Evolutionary conservation across 1,284 basidiomycete genomes (phyloP), one percentile per base, ranked within the genome.

Genomic region (Malassezia caprae): DNA sequence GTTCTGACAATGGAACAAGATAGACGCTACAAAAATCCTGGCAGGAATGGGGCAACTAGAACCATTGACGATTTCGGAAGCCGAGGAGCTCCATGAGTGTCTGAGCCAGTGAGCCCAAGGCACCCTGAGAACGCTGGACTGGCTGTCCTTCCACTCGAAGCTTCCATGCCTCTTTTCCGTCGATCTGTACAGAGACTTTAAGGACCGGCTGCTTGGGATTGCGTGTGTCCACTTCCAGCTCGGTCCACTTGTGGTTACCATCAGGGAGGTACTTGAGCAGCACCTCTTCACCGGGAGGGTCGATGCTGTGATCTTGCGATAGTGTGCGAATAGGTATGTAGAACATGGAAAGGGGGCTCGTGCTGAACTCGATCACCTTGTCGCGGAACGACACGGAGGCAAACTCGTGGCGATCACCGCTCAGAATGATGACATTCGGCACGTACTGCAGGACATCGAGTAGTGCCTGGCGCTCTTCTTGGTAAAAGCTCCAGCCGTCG

Each of bases 341-440:
- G 57, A 73, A 69, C 70, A 84, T 84, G 53, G 64, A 68, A 65
- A 87, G 69, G 2, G 86, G 86, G 60, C 83, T 81, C 39, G 81
- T 83, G 52, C 79, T 80, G 63, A 83, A 78, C 68, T 83, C 82
- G 47, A 78, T 70, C 19, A 82, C 77, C 10, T 78, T 76, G 11
- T 78, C 58, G 8, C 59, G 59, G 19, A 74, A 58, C 47, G 58
- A 61, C 8, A 68, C 73, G 2, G 81, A 82, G 2, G 86, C 86
- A 69, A 87, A 88, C 73, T 88, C 86, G 75, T 88, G 87, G 8
- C 86, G 79, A 70, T 88, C 86, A 17, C 72, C 71, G 47, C 67
- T 71, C 26, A 73, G 76, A 41, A 87, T 71, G 62, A 85, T 77
- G 28, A 85, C 80, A 67, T 88, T 88, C 3, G 85, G 84, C 5